These are phyloP conservation scores for Saxispiralis lemnorum DNA, from an alignment of 495 filamentous ascomycete species.

Conservation along the genomic window DNA sequence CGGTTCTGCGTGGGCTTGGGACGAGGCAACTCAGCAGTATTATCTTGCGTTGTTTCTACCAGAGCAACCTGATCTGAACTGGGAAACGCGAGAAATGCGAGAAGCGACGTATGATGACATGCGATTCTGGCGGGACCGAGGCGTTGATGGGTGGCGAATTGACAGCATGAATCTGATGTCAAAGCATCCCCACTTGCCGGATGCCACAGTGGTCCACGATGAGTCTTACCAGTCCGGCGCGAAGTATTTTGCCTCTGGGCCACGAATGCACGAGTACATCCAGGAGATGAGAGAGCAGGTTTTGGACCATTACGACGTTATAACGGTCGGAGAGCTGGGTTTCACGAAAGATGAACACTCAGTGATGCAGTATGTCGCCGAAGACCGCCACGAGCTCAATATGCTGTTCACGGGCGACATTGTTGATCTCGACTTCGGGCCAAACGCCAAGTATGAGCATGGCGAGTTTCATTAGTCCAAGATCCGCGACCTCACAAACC, in stretches of 20 bases:
- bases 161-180: constrained; percentile 20
- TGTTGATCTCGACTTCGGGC: constrained; percentile 10
- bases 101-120: constrained; percentile 19
- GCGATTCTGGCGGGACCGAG: constrained; percentile 20
- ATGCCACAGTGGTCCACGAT: constrained; percentile 13
- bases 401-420: constrained; percentile 24
- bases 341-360: constrained; percentile 10
- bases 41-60: constrained; percentile 19
- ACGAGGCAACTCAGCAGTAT: constrained; percentile 19
- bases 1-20: constrained; percentile 16
- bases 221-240: constrained; percentile 12
- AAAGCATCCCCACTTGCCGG: constrained; percentile 14
- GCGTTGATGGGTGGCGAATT: constrained; percentile 21
- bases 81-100: constrained; percentile 15
- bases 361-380: constrained; percentile 14
- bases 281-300: constrained; percentile 15
- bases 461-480: neutral
- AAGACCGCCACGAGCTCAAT: constrained; percentile 14
- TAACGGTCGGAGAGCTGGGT: constrained; percentile 17
- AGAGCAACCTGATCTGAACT: constrained; percentile 21
- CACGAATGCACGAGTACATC: constrained; percentile 20
- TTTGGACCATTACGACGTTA: constrained; percentile 9
- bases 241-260: constrained; percentile 18
- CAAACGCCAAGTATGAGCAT: neutral
- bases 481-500: neutral